phyloP scores from a whole-genome alignment of 495 filamentous ascomycete species.

The Podospora anserina region DNA sequence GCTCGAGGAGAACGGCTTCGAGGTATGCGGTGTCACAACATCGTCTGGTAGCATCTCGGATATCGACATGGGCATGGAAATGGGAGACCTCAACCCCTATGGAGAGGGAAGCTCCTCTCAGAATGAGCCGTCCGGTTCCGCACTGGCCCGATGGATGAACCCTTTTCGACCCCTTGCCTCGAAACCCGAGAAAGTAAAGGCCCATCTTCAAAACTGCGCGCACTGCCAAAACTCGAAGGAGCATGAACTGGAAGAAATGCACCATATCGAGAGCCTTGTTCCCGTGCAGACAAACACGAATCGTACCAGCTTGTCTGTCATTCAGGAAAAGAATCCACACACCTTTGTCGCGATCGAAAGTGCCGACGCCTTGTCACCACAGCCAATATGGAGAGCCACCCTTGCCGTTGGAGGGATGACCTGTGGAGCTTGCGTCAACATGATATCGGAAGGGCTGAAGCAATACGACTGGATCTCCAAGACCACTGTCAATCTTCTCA shows the following conservation, averaged over 20 bases:
- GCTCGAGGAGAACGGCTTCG: slow-evolving; percentile 46
- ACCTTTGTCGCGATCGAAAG: slow-evolving; percentile 28
- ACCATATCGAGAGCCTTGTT: slow-evolving; percentile 13
- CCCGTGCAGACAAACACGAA: slow-evolving; percentile 4
- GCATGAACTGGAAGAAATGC: slow-evolving; percentile 16
- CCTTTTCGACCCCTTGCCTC: slow-evolving; percentile 9
- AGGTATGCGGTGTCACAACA: slow-evolving; percentile 44
- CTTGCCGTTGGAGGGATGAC: slow-evolving; percentile 81
- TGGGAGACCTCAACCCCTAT: slow-evolving; percentile 1
- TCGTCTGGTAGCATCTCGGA: slow-evolving; percentile 30
- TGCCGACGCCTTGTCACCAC: slow-evolving; percentile 14
- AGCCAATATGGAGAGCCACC: slow-evolving; percentile 50
- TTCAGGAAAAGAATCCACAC: slow-evolving; percentile 4
- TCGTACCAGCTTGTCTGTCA: background rate
- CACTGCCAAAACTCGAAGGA: slow-evolving; percentile 27
- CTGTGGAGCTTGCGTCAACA: slow-evolving; percentile 71
- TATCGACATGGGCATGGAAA: slow-evolving; percentile 13
- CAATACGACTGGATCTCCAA: slow-evolving; percentile 59
- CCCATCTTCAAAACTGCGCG: slow-evolving; percentile 35
- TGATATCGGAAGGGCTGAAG: slow-evolving; percentile 63
- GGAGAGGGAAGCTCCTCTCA: slow-evolving; percentile 16
- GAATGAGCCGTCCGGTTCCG: slow-evolving; percentile 10
- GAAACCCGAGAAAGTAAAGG: slow-evolving; percentile 18
- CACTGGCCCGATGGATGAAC: slow-evolving; percentile 31
- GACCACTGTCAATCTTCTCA: slow-evolving; percentile 65